Percentiles rank a stretch among this genome's conserved stretches.
Evolutionary conservation across 1,139 yeast species (phyloP).

Genomic region (Zhuliangozyma blackwelliae): DNA sequence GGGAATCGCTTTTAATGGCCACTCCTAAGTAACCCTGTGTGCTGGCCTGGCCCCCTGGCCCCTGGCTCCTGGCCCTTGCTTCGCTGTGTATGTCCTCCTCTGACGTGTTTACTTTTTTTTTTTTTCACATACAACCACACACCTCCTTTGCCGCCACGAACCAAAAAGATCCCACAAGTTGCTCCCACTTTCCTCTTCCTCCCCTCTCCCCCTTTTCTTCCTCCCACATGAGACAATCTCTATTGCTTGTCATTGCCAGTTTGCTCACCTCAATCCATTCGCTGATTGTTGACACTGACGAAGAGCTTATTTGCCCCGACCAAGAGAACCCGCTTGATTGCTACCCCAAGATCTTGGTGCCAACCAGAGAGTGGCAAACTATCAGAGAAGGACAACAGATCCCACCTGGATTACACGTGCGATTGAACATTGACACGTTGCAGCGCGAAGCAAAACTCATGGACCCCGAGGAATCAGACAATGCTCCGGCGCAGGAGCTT

Average conservation of each 20-base stretch:
- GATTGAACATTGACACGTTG: constrained; percentile 66
- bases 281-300: constrained; percentile 12
- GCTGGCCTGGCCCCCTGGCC: no score
- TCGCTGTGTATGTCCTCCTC: no score
- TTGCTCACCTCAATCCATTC: constrained; percentile 1
- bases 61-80: no score
- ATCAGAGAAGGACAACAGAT: constrained; percentile 65
- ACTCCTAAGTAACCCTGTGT: no score
- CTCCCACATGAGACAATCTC: constrained; percentile 4
- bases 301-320: constrained; percentile 12
- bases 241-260: constrained; percentile 2
- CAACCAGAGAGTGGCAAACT: constrained; percentile 64
- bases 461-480: constrained; percentile 19
- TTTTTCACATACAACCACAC: no score
- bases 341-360: constrained; percentile 59
- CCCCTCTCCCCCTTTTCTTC: no score
- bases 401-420: constrained; percentile 75
- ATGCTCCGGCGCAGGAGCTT: constrained; percentile 8
- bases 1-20: no score
- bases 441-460: constrained; percentile 61
- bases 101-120: no score
- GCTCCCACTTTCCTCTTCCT: no score
- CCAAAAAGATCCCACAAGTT: no score
- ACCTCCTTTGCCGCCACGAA: no score
- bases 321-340: constrained; percentile 48